phyloP scores from a whole-genome alignment of 352 stramenopile genomes.

The Globisporangium cystogenes region DNA sequence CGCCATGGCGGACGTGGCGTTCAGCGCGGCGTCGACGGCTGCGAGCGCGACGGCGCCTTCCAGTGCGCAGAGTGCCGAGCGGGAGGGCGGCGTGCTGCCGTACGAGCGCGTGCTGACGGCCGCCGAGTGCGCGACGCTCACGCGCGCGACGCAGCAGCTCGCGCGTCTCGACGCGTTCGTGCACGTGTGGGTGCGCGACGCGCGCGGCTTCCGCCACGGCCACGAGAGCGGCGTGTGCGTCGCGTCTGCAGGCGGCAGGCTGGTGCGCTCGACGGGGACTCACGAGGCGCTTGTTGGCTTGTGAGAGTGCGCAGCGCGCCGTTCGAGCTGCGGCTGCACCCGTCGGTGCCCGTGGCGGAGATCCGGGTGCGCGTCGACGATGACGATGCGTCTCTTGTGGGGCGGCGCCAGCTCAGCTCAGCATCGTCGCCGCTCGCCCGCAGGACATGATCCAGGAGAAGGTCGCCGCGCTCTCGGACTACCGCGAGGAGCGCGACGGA shows the following conservation, averaged over 20 bases:
- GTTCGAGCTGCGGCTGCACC: constrained; percentile 36
- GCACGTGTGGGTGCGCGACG: constrained; percentile 58
- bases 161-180: constrained; percentile 27
- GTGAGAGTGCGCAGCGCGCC: no score
- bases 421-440: no score
- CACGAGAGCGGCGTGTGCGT: constrained; percentile 34
- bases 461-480: constrained; percentile 32
- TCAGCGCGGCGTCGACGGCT: constrained; percentile 2
- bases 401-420: no score
- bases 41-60: not conserved
- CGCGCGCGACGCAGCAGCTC: constrained; percentile 20
- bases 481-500: constrained; percentile 30
- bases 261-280: no score
- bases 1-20: constrained; percentile 7
- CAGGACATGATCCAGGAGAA: constrained; percentile 42
- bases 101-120: constrained; percentile 42
- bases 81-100: constrained; percentile 13
- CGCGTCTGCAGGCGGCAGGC: no score
- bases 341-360: constrained; percentile 34
- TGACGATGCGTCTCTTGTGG: no score
- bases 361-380: no score
- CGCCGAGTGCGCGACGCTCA: constrained; percentile 31
- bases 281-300: no score
- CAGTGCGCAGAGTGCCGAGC: not conserved
- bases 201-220: constrained; percentile 38